Evolutionary conservation across 306 rosid species (phyloP).

Genomic region (Casuarina glauca): DNA sequence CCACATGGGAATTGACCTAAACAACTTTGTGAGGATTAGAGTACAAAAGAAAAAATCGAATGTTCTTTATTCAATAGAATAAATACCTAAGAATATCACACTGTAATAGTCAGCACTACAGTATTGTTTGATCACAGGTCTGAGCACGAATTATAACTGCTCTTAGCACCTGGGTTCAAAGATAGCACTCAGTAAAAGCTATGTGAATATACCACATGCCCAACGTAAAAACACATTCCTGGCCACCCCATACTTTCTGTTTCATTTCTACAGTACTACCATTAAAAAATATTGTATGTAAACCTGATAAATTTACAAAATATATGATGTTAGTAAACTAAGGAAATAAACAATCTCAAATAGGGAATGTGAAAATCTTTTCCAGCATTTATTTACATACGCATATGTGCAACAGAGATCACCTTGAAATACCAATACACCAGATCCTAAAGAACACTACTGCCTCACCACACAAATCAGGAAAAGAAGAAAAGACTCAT

Average conservation of each 20-base stretch:
- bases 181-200: background rate
- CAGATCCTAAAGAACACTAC: background rate
- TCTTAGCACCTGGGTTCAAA: background rate
- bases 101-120: background rate
- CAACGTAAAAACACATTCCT: background rate
- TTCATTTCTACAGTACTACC: background rate
- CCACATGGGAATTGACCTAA: background rate
- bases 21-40: background rate
- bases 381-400: background rate
- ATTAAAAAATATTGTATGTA: background rate
- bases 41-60: background rate
- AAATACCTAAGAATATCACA: background rate
- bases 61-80: background rate
- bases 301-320: background rate
- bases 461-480: background rate
- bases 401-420: background rate
- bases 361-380: background rate
- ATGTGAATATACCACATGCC: background rate
- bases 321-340: background rate
- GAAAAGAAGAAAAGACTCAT: background rate
- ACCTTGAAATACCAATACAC: background rate
- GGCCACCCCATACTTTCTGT: background rate
- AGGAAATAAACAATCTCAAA: background rate
- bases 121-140: background rate
- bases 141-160: background rate